Evolutionary conservation across 371 early-diverging fungal species (phyloP), one percentile per base, ranked within the genome.

Genomic region (Rhizopus arrhizus): DNA sequence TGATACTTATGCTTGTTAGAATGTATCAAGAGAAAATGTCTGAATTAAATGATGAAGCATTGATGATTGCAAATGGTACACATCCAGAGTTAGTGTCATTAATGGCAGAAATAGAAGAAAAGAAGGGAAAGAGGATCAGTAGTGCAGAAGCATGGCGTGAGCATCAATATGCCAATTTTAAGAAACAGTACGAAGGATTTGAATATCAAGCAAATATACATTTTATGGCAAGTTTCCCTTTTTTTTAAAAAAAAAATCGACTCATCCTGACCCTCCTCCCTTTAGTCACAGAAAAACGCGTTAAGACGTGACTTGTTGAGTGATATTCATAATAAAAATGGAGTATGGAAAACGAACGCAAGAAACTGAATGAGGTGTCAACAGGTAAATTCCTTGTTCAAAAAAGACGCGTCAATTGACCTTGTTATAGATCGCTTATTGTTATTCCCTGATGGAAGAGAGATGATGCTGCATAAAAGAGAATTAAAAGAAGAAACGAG

Each of bases 1-100:
- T 40, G 40, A 40, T 40, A 12, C 0, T 12, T 40, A 1, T 40
- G 40, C 12, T 40, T 12, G 8, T 7, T 69, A 85, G 84, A 66
- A 83, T 85, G 81, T 85, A 84, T 36, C 77, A 83, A 57, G 86
- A 85, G 56, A 81, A 80, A 35, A 80, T 84, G 82, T 53, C 65
- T 0, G 86, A 85, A 51, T 59, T 85, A 29, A 82, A 84, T 42
- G 70, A 80, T 51, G 86, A 85, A 59, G 82, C 83, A 1, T 67
- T 74, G 0, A 78, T 82, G 81, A 84, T 85, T 40, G 79, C 82
- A 4, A 70, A 77, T 56, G 85, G 85, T 5, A 82, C 85, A 46
- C 85, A 85, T 59, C 85, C 85, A 1, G 85, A 83, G 48, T 61
- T 85, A 32, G 69, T 81, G 4, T 68, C 79, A 22, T 65, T 83